Base-by-base conservation (phyloP, 768 basidiomycete genomes). In the Lenzites betulinus region DNA sequence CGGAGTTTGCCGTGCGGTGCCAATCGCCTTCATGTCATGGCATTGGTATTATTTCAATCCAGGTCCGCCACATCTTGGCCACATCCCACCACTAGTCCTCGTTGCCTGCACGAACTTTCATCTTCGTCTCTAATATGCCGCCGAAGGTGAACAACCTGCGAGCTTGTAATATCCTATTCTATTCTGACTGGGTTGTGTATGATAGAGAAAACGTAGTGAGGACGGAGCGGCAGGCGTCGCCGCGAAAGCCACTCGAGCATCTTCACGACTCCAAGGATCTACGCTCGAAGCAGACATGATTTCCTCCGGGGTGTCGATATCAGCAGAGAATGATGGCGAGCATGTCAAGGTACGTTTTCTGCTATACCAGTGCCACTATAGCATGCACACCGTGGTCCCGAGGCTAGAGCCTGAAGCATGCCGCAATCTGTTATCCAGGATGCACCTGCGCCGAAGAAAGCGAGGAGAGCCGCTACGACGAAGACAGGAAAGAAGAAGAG, bases 171-270 rank as follows among this genome's bases (percentile, higher is more conserved):
- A 11, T 23, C 20, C 7, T 12, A 11, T 5, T 47, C 7, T 12
- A 11, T 5, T 47, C 13, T 33, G 26, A 36, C 20, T 7, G 16
- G 20, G 41, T 47, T 43, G 5, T 2, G 12, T n/a, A n/a, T 52
- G 25, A 8, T 67, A 90, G 88, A 77, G 88, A 64, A 90, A 89
- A 77, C 85, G 82, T 72, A 72, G 73, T 23, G 67, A 65, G 26
- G 69, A 66, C 26, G 35, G 51, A 1, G 22, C 57, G 12, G 22
- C 57, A 6, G 55, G 62, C 15, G 47, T 58, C 16, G 58, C 52
- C n/a, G 41, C 61, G 36, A 54, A 62, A 30, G 51, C 52, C 48
- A 69, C 69, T 30, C 69, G 69, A 41, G 51, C 63, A 18, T 67
- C 67, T 26, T 58, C 66, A 38, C 66, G 69, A 7, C 66, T 62